Evolutionary conservation across 805 yeast species (phyloP), one percentile per base, ranked within the genome.

Genomic region (Candida boidinii): DNA sequence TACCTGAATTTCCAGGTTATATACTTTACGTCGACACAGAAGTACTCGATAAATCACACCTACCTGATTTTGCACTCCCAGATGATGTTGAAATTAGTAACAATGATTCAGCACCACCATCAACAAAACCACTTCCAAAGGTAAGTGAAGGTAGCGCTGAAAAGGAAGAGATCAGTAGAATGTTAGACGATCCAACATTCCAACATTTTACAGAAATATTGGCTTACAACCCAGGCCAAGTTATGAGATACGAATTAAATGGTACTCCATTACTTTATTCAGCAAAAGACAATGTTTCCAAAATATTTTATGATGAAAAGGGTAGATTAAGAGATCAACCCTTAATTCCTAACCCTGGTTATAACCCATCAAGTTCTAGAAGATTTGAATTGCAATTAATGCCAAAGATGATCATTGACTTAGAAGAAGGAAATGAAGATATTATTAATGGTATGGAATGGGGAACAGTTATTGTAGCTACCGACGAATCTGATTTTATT

Each of bases 391-490:
- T 90, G 37, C 98, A 92, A 53, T 55, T 92, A 34, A 90, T 90
- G 96, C 98, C 98, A 2, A 85, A 85, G 52, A 74, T 87, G 33
- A 90, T 92, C 33, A 64, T 84, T 31, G 90, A 85, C 47, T 64
- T 92, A 28, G 96, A 90, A 51, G 65, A 64, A 27, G 56, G 60
- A 54, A 28, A 12, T 16, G 49, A 54, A 36, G 67, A 55, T 46
- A 60, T 82, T 2, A 46, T 69, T 27, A 74, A 74, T 23, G 96
- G 97, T 10, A 90, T 90, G 94, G 94, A 90, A 41, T 92, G 98
- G 98, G 97, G 96, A 2, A 83, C 97, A 0, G 82, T 92, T 20
- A 60, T 85, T 17, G 82, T 90, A 2, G 83, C 78, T 26, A 84
- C 96, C 0, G 87, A 52, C 48, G 22, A 56, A 44, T 35, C 44